phyloP scores from a whole-genome alignment of 2,329 filamentous ascomycete genomes.

The Trichoderma atroviride region DNA sequence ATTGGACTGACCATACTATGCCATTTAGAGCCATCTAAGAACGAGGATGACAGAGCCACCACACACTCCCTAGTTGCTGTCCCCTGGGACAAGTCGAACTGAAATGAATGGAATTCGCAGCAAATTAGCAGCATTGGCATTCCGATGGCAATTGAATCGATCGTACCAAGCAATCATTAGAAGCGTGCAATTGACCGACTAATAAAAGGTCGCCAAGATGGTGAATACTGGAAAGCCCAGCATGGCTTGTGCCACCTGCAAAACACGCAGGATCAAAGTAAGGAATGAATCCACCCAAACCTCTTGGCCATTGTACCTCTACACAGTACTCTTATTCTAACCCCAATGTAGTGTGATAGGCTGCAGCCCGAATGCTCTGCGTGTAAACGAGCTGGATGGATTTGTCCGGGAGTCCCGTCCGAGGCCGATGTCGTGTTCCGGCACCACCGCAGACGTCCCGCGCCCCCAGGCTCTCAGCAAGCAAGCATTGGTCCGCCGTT shows the following conservation, averaged over 20 bases:
- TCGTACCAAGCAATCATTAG: not conserved
- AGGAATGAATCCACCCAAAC: not conserved
- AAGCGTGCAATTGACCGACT: not conserved
- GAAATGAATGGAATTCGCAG: not conserved
- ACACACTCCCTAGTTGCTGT: too few relatives aligned
- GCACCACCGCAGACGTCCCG: conserved; percentile 21
- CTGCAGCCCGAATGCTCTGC: conserved; percentile 29
- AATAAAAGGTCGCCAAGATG: not conserved
- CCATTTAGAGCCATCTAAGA: not conserved
- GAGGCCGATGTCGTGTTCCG: conserved; percentile 27
- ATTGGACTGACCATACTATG: not conserved
- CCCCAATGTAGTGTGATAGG: conserved; percentile 29
- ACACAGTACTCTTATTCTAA: not conserved
- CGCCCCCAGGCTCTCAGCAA: not conserved
- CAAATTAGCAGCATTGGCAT: not conserved
- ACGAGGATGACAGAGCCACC: not conserved
- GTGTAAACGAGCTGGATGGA: conserved; percentile 30
- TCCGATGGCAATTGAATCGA: not conserved
- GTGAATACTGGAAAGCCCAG: conserved; percentile 29
- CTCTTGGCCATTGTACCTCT: not conserved
- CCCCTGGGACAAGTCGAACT: not conserved
- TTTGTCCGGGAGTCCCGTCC: conserved; percentile 28
- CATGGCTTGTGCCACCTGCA: conserved; percentile 30
- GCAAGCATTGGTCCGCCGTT: not conserved
- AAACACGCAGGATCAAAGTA: conserved; percentile 32